These are phyloP conservation scores for Tylopilus orsonianus DNA, from an alignment of 1,284 basidiomycete species.

Conservation along the genomic window DNA sequence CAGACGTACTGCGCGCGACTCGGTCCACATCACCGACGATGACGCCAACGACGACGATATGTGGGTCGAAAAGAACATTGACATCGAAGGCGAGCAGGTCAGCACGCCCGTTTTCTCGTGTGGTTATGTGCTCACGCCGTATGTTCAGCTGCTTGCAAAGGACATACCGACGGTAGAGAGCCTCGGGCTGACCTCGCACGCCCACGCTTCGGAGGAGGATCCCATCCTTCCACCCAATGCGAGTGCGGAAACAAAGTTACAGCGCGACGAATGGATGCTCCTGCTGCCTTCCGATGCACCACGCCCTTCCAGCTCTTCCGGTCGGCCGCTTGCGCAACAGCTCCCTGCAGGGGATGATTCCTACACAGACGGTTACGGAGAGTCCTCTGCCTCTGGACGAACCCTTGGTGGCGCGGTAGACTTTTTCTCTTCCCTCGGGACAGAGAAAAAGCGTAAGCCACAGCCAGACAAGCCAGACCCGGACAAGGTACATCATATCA, in stretches of 20 bases:
- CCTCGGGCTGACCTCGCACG: slow-evolving; percentile 65
- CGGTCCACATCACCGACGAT: slow-evolving; percentile 51
- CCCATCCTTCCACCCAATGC: slow-evolving; percentile 45
- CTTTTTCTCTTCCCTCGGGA: slow-evolving; percentile 85
- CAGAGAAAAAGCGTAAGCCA: slow-evolving; percentile 68
- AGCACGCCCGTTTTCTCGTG: slow-evolving; percentile 26
- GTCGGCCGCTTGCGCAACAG: slow-evolving; percentile 25
- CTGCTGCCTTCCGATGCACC: slow-evolving; percentile 39
- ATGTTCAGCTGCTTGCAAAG: slow-evolving; percentile 55
- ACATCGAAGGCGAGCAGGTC: slow-evolving; percentile 72
- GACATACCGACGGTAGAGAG: slow-evolving; percentile 80
- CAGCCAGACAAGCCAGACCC: slow-evolving; percentile 66
- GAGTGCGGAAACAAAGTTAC: slow-evolving; percentile 49
- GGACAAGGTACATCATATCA: slow-evolving; percentile 54
- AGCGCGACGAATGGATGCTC: slow-evolving; percentile 93
- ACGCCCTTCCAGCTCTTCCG: slow-evolving; percentile 28
- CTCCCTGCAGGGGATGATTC: slow-evolving; percentile 44
- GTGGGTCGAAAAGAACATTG: slow-evolving; percentile 88
- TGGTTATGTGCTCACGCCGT: slow-evolving; percentile 4
- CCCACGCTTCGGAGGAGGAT: slow-evolving; percentile 42
- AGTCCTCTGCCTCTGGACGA: slow-evolving; percentile 48
- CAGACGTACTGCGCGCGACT: slow-evolving; percentile 30
- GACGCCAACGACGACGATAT: slow-evolving; percentile 66
- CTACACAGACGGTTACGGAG: slow-evolving; percentile 73
- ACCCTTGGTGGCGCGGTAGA: slow-evolving; percentile 61